Evolutionary conservation across 2,329 filamentous ascomycete genomes (phyloP).

Genomic region (Ophiostoma ips): DNA sequence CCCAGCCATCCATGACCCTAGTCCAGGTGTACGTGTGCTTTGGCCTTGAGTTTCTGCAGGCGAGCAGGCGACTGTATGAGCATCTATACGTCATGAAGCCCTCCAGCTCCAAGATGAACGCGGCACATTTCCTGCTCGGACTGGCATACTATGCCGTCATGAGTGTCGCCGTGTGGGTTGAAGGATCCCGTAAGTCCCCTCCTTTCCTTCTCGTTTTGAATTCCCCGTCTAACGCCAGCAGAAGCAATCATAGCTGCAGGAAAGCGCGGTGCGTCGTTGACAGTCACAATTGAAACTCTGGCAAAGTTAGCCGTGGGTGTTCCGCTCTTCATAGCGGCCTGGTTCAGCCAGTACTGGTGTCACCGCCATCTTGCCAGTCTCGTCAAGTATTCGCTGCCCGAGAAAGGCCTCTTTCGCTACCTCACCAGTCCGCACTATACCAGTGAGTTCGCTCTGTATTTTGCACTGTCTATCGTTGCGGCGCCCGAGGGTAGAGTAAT

Average conservation of each 20-base stretch:
- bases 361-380: constrained; percentile 56
- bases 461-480: constrained; percentile 58
- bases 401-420: constrained; percentile 54
- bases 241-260: constrained; percentile 17
- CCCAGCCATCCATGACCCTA: constrained; percentile 36
- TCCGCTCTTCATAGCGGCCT: constrained; percentile 54
- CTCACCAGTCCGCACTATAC: constrained; percentile 84
- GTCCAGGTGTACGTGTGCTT: constrained; percentile 53
- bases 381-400: constrained; percentile 71
- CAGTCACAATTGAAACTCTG: constrained; percentile 8
- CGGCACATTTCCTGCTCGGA: constrained; percentile 70
- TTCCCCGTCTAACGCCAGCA: neutral
- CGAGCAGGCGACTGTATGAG: constrained; percentile 62
- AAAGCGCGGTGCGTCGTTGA: constrained; percentile 11
- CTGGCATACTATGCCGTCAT: constrained; percentile 62
- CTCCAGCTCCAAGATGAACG: constrained; percentile 67
- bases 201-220: constrained; percentile 17
- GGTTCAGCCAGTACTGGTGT: constrained; percentile 58
- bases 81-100: constrained; percentile 50
- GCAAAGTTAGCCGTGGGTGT: constrained; percentile 41
- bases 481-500: constrained; percentile 52
- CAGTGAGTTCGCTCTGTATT: constrained; percentile 73
- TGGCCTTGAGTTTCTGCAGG: constrained; percentile 63
- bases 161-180: constrained; percentile 69
- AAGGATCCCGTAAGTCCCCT: constrained; percentile 57